Percentiles rank a stretch among this genome's conserved stretches.
Evolutionary conservation across 352 stramenopile species (phyloP).

Genomic region (Halophytophthora batemanensis): DNA sequence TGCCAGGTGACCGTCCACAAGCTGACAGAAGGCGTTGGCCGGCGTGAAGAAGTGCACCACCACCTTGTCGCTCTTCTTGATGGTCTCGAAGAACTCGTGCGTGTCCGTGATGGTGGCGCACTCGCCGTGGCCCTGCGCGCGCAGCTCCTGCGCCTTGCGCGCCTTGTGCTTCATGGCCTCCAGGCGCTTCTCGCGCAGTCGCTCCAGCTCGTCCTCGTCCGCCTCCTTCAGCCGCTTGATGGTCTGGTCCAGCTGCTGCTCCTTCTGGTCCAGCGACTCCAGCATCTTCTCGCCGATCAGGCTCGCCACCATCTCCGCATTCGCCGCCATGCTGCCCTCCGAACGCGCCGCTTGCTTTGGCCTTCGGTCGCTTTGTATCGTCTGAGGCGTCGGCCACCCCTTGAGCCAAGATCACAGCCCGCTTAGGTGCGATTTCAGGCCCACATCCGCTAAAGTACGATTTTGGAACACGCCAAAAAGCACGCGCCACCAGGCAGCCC

Average conservation of each 20-base stretch:
- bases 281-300: constrained; percentile 86
- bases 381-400: constrained; percentile 2
- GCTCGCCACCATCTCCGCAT: constrained; percentile 74
- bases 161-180: constrained; percentile 76
- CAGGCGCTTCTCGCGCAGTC: constrained; percentile 75
- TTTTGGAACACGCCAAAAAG: too few relatives aligned
- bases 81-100: constrained; percentile 94
- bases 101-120: constrained; percentile 90
- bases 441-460: not conserved
- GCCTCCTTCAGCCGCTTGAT: constrained; percentile 83
- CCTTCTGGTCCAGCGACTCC: constrained; percentile 82
- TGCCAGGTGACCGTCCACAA: constrained; percentile 92
- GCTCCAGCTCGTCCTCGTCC: constrained; percentile 88
- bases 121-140: constrained; percentile 77
- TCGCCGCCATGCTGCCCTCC: constrained; percentile 38
- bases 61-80: constrained; percentile 90
- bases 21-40: constrained; percentile 90
- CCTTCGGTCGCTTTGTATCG: constrained; percentile 10
- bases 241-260: constrained; percentile 80
- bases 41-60: constrained; percentile 96
- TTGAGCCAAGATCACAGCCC: not conserved
- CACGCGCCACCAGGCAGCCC: too few relatives aligned
- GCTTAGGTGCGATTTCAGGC: not conserved
- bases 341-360: constrained; percentile 18
- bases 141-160: constrained; percentile 66